Evolutionary conservation across 1,284 basidiomycete genomes (phyloP).

Genomic region (Boletus albobrunnescens): DNA sequence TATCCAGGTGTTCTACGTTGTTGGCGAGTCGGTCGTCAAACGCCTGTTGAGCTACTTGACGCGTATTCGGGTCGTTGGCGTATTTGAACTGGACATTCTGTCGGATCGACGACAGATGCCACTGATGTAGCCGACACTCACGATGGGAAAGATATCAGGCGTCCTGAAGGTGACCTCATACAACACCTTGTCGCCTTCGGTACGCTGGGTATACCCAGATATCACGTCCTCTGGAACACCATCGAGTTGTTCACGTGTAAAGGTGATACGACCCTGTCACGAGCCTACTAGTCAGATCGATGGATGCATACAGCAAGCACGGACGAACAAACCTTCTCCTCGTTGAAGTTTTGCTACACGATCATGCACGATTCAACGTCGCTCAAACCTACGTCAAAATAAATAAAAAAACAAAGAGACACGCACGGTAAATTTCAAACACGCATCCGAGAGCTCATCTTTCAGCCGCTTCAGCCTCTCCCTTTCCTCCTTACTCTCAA

Average conservation of each 20-base stretch:
- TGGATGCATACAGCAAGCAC: background rate
- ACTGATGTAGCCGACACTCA: constrained; percentile 34
- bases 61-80: constrained; percentile 65
- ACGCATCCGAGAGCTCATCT: constrained; percentile 68
- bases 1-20: constrained; percentile 67
- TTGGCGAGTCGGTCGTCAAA: constrained; percentile 63
- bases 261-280: constrained; percentile 58
- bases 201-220: constrained; percentile 66
- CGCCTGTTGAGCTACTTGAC: constrained; percentile 58
- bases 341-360: constrained; percentile 77
- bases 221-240: constrained; percentile 76
- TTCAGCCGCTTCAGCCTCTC: constrained; percentile 54
- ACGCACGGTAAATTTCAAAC: constrained; percentile 69
- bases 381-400: no score
- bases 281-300: background rate
- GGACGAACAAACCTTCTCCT: constrained; percentile 60
- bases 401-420: no score
- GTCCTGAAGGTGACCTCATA: constrained; percentile 55
- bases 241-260: constrained; percentile 69
- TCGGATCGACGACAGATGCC: background rate
- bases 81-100: constrained; percentile 60
- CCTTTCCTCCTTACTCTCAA: constrained; percentile 57
- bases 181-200: constrained; percentile 51
- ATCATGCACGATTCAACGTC: background rate
- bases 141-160: constrained; percentile 75